Percentiles rank a stretch among this genome's conserved stretches.
These are phyloP conservation scores for Diacronema lutheri DNA, from an alignment of 78 protist species.

Conservation along the genomic window DNA sequence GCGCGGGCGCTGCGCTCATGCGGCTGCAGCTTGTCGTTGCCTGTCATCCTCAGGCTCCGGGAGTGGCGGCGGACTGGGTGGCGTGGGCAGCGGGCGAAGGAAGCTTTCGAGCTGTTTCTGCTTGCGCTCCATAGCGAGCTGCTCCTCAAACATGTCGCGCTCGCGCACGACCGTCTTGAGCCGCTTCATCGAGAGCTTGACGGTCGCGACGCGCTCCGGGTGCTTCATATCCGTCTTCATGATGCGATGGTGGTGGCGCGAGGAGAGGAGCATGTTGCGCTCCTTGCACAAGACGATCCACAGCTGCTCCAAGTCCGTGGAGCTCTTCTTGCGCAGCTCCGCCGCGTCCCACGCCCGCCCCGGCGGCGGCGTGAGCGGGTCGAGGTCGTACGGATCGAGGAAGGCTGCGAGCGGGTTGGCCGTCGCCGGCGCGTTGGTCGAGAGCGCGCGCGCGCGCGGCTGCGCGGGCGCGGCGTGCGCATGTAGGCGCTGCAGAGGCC, in stretches of 20 bases:
- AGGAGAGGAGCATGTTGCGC: constrained; percentile 53
- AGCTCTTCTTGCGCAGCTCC: constrained; percentile 60
- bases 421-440: too few species aligned
- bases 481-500: too few species aligned
- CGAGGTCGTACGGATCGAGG: background rate
- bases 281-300: constrained; percentile 71
- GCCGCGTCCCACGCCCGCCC: background rate
- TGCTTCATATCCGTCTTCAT: background rate
- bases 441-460: too few species aligned
- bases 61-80: too few species aligned
- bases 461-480: too few species aligned
- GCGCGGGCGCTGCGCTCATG: too few species aligned
- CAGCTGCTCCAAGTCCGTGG: constrained; percentile 62
- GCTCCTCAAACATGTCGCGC: background rate
- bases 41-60: too few species aligned
- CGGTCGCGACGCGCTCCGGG: background rate
- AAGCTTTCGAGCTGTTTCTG: too few species aligned
- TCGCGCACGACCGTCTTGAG: background rate
- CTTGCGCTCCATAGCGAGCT: too few species aligned
- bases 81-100: too few species aligned
- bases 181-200: background rate
- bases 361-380: background rate
- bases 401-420: background rate
- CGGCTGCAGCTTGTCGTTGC: too few species aligned
- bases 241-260: background rate